Evolutionary conservation across 306 rosid genomes (phyloP), one percentile per base, ranked within the genome.

Genomic region (Crataegus laevigata): DNA sequence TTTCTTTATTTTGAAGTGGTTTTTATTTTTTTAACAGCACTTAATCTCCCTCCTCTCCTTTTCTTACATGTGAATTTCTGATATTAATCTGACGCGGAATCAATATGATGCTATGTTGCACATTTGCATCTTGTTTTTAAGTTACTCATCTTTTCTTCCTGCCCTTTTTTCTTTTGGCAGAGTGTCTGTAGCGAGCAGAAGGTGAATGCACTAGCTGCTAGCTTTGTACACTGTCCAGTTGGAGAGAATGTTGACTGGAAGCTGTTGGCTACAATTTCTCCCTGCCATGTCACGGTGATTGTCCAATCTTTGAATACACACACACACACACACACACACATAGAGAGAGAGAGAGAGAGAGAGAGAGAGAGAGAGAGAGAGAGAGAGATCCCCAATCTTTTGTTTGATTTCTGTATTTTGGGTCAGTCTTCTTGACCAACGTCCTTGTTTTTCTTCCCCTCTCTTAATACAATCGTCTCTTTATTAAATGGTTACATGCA

Each of bases 181-280:
- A 92, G 99, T 78, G 92, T 90, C 80, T 86, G 72, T 68, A 94
- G 93, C 73, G 90, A 90, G 93, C 85, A 89, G 87, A 92, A 94
- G 87, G 94, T 71, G 76, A 92, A 94, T 79, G 99, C 99, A 58
- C 79, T 94, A 79, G 92, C 82, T 51, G 96, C 99, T 82, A 90
- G 90, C 85, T 91, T 94, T 88, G 90, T 94, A 79, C 84, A 84
- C 83, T 84, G 88, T 52, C 99, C 99, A 38, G 81, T 86, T 65
- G 99, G 96, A 79, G 97, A 90, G 89, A 94, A 92, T 71, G 87
- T 94, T 86, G 99, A 92, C 74, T 92, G 97, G 97, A 90, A 85
- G 84, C 81, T 94, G 76, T 92, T 97, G 30, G 97, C 99, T 68
- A 94, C 93, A 60, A 90, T 90, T 75, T 92, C 99, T 71, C 97